A percentile compares a stretch with the other conserved stretches of the same genome.
Evolutionary conservation across 2,329 filamentous ascomycete genomes (phyloP).

Genomic region (Aspergillus sp.): DNA sequence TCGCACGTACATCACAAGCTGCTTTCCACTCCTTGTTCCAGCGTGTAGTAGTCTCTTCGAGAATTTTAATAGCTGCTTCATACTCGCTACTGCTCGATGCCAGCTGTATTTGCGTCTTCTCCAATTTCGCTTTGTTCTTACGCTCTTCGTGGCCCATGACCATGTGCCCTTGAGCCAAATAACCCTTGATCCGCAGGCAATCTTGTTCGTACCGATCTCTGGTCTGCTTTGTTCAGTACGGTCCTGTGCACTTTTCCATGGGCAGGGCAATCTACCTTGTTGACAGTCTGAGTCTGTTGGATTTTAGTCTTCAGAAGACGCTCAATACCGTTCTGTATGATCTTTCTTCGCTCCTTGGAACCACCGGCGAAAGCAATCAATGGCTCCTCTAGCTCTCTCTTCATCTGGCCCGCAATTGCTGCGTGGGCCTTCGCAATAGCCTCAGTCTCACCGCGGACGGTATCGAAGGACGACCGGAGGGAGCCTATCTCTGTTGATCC

Average conservation of each 20-base stretch:
- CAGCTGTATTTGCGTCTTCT: conserved; percentile 96
- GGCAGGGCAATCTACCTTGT: conserved; percentile 66
- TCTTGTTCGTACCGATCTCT: conserved; percentile 96
- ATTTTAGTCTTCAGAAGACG: conserved; percentile 91
- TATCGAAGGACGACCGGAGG: conserved; percentile 80
- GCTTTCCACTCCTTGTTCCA: conserved; percentile 99
- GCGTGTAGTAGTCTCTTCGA: conserved; percentile 90
- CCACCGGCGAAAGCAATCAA: conserved; percentile 86
- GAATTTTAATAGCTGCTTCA: conserved; percentile 84
- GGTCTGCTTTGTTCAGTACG: conserved; percentile 54
- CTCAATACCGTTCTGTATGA: conserved; percentile 90
- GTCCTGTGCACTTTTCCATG: background rate
- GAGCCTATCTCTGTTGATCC: conserved; percentile 86
- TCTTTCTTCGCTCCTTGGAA: conserved; percentile 96
- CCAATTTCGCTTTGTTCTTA: conserved; percentile 97
- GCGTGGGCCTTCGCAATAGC: conserved; percentile 93
- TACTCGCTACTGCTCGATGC: conserved; percentile 91
- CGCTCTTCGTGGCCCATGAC: conserved; percentile 99
- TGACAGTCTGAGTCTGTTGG: conserved; percentile 85
- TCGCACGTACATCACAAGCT: conserved; percentile 69
- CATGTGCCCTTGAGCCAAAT: conserved; percentile 98
- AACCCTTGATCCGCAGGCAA: conserved; percentile 96
- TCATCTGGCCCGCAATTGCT: conserved; percentile 90
- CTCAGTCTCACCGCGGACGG: conserved; percentile 84
- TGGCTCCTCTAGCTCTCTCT: conserved; percentile 90